These are phyloP conservation scores for Colletotrichum viniferum DNA, from an alignment of 2,329 filamentous ascomycete genomes.

Conservation along the genomic window DNA sequence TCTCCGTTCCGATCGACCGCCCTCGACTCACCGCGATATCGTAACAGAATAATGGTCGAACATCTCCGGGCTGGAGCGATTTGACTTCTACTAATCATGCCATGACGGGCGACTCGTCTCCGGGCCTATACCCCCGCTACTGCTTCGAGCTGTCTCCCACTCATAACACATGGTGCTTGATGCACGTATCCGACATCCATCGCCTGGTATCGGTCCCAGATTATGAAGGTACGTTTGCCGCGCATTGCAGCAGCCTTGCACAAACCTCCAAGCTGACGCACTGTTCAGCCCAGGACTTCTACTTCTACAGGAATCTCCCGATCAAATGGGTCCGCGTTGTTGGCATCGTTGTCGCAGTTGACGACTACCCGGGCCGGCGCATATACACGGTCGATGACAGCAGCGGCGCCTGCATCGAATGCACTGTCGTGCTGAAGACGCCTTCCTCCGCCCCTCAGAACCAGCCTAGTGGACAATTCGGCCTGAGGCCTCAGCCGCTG, in stretches of 20 bases:
- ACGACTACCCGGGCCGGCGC: slow-evolving; percentile 50
- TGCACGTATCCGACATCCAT: slow-evolving; percentile 56
- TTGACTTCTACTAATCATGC: slow-evolving; percentile 38
- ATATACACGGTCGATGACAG: slow-evolving; percentile 69
- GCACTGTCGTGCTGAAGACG: slow-evolving; percentile 29
- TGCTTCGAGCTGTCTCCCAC: slow-evolving; percentile 69
- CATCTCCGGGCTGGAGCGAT: background rate
- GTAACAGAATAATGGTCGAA: background rate
- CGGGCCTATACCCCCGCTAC: slow-evolving; percentile 62
- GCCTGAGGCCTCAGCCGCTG: slow-evolving; percentile 3
- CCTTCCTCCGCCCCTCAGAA: background rate
- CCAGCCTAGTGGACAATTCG: background rate
- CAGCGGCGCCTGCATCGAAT: slow-evolving; percentile 64
- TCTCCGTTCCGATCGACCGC: background rate
- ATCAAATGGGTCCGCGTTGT: slow-evolving; percentile 76
- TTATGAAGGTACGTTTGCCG: slow-evolving; percentile 52
- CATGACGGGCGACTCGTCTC: slow-evolving; percentile 50
- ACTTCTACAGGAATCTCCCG: slow-evolving; percentile 75
- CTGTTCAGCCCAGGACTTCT: slow-evolving; percentile 53
- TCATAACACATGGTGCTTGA: slow-evolving; percentile 61
- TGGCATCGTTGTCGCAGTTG: slow-evolving; percentile 70
- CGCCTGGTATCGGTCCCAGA: slow-evolving; percentile 50
- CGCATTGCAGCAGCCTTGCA: background rate
- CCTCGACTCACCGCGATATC: background rate
- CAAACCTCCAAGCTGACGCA: background rate